Evolutionary conservation across 2,329 filamentous ascomycete genomes (phyloP), one percentile per base, ranked within the genome.

Genomic region (Alternaria sp.): DNA sequence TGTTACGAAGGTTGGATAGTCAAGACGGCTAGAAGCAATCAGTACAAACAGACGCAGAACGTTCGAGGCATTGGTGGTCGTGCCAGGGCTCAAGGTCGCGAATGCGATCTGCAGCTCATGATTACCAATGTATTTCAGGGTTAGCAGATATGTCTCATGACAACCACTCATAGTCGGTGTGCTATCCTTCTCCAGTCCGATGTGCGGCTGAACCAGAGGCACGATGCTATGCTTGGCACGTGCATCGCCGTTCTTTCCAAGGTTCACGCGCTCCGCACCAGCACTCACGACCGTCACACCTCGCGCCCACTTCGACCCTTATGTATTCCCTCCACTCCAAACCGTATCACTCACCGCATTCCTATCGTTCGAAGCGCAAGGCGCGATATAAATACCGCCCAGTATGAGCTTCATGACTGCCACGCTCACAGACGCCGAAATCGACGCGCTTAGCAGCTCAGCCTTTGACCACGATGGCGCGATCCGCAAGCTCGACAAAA

Each of bases 361-460:
- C 46, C 60, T 61, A 62, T 62, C 49, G 50, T 58, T 63, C 56
- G 45, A 67, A 59, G 62, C 67, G 66, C 47, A 66, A 65, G 56
- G 63, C 69, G 61, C 69, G 69, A 55, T 60, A 60, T 36, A 69
- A 64, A 64, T 61, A 52, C 47, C 64, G 62, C 45, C 50, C 66
- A 66, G 62, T 49, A 79, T 79, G 76, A 72, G 54, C 58, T 58
- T 77, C 54, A 59, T 75, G 45, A 45, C 65, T 21, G 69, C 74
- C 21, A 63, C 66, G 21, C 63, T 79, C 56, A 72, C 68, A 10
- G 46, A 45, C 21, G 59, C 70, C 52, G 73, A 78, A 61, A 64
- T 74, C 47, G 68, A 64, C 5, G 54, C 63, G 21, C 62, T 79
- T 43, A 69, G 71, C 69, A 59, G 74, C 44, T 49, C 65, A 11